Evolutionary conservation across 2,329 filamentous ascomycete genomes (phyloP).

Genomic region (Curvularia hawaiiensis): DNA sequence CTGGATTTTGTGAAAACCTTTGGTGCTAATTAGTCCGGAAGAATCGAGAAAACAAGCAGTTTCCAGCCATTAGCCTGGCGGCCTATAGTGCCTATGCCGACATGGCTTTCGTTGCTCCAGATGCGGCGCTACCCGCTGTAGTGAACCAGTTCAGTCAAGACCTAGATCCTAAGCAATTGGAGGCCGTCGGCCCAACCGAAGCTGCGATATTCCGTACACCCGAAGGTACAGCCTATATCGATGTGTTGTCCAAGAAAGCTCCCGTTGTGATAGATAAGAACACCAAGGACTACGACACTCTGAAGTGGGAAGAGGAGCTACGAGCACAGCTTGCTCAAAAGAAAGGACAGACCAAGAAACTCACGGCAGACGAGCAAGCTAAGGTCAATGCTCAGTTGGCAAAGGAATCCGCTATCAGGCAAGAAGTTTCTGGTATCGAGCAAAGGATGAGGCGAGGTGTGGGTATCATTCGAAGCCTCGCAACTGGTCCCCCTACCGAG

Average conservation of each 20-base stretch:
- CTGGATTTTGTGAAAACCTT: not conserved
- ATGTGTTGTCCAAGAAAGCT: constrained; percentile 85
- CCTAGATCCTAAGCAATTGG: constrained; percentile 71
- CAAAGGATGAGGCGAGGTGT: constrained; percentile 79
- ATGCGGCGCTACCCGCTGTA: constrained; percentile 75
- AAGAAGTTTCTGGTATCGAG: constrained; percentile 71
- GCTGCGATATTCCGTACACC: constrained; percentile 92
- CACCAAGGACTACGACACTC: constrained; percentile 89
- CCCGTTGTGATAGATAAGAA: constrained; percentile 81
- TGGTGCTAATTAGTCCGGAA: constrained; percentile 14
- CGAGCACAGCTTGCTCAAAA: constrained; percentile 87
- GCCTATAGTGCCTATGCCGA: constrained; percentile 87
- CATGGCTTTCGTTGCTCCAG: constrained; percentile 89
- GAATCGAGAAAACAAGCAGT: constrained; percentile 30
- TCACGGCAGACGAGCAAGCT: constrained; percentile 83
- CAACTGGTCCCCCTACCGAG: constrained; percentile 86
- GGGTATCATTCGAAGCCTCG: constrained; percentile 81
- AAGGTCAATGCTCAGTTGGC: constrained; percentile 90
- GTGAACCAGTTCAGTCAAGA: constrained; percentile 76
- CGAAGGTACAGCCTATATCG: constrained; percentile 85
- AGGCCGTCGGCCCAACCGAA: constrained; percentile 80
- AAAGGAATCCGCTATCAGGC: constrained; percentile 82
- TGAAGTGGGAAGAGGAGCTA: constrained; percentile 97
- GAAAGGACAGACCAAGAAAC: constrained; percentile 88
- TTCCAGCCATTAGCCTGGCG: constrained; percentile 63